Evolutionary conservation across 441 rosid species (phyloP), one percentile per base, ranked within the genome.

Genomic region (Adansonia madagascariensis): DNA sequence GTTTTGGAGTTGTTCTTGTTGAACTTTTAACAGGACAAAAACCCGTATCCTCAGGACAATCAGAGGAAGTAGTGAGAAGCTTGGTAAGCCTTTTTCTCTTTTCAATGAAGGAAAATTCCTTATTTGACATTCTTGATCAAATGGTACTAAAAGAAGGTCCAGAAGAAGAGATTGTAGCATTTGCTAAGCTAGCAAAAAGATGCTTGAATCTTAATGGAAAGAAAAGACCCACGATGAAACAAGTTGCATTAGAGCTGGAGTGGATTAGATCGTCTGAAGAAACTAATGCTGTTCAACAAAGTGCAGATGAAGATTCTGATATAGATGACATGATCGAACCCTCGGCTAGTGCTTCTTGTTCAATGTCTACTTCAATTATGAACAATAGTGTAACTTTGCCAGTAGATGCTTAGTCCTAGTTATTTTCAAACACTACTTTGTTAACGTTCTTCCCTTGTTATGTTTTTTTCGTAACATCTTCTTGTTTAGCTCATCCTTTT

Each of bases 171-270:
- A 53, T 71, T 4, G 10, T 8, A 31, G 62, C 61, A 2, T 9
- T 31, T 17, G 63, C 75, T 31, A 35, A 71, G 9, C 49, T 71
- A 11, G 77, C 56, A 49, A 59, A 74, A 14, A 74, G 77, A 24
- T 24, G 77, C 57, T 61, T 74, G 77, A 62, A 46, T 22, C 53
- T 46, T 6, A 47, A 7, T n/a, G 77, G 71, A 31, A 47, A 50
- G 31, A 27, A 27, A 27, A 27, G 31, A 27, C 31, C 31, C 31
- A 27, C 31, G 2, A 27, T 27, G 31, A 52, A 52, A 15, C 15
- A 71, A 52, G 74, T 71, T 4, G 46, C 74, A 8, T 15, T 15
- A 47, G 61, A 71, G 27, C 9, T 71, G 3, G 61, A 71, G 27
- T 0, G 0, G 61, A 52, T 71, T 8, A 27, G n/a, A 52, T 5